A percentile compares a stretch with the other conserved stretches of the same genome.
These are phyloP conservation scores for Penicillium italicum DNA, from an alignment of 2,329 filamentous ascomycete genomes.

Conservation along the genomic window DNA sequence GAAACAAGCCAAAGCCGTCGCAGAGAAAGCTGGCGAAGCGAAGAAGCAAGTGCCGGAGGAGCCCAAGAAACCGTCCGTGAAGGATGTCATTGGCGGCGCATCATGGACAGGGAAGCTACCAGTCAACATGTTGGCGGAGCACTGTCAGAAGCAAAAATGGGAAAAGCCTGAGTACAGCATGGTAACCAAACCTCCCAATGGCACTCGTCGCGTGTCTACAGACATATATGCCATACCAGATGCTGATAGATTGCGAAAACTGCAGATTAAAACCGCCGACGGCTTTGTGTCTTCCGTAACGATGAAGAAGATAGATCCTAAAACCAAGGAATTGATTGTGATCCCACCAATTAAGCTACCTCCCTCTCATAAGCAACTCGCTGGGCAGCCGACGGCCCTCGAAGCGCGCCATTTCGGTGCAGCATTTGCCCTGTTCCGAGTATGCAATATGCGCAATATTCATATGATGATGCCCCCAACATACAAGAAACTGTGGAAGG, in stretches of 20 bases:
- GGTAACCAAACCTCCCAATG: conserved; percentile 42
- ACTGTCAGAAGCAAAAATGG: conserved; percentile 96
- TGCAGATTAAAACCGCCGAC: conserved; percentile 62
- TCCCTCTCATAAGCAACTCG: conserved; percentile 69
- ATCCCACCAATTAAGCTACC: conserved; percentile 82
- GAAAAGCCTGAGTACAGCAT: conserved; percentile 88
- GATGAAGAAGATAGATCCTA: conserved; percentile 67
- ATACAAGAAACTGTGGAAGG: conserved; percentile 87
- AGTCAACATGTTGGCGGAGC: conserved; percentile 87
- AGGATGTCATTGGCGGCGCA: conserved; percentile 83
- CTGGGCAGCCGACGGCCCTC: conserved; percentile 71
- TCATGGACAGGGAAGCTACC: conserved; percentile 98
- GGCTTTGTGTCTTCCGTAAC: conserved; percentile 80
- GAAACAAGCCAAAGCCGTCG: conserved; percentile 41
- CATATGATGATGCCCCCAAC: conserved; percentile 91
- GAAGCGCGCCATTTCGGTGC: conserved; percentile 93
- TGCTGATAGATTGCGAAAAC: conserved; percentile 15
- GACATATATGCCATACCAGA: not conserved
- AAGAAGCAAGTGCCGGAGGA: conserved; percentile 37
- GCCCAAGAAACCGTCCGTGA: conserved; percentile 59
- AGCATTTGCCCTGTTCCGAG: conserved; percentile 83
- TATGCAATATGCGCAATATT: conserved; percentile 93
- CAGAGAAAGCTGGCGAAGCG: conserved; percentile 31
- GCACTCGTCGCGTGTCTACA: not conserved
- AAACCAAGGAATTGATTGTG: conserved; percentile 72